Conservation (phyloP, 495 filamentous ascomycete species). For the Penicillium nucicola region DNA sequence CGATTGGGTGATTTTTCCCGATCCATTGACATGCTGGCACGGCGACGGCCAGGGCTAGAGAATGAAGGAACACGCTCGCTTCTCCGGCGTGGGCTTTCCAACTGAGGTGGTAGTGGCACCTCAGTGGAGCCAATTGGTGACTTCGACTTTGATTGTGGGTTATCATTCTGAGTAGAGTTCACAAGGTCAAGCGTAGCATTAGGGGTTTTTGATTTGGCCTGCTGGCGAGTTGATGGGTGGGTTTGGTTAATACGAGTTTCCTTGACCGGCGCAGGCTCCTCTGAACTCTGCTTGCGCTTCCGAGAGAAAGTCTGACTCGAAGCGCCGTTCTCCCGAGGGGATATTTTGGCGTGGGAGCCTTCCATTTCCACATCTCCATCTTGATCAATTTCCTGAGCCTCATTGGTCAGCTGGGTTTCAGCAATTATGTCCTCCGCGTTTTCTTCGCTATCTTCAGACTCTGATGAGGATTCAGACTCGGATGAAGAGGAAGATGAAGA, state of each 20-base stretch:
- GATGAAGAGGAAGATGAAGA: not conserved
- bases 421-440: not conserved
- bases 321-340: not conserved
- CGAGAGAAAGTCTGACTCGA: constrained; percentile 2
- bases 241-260: constrained; percentile 22
- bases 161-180: not conserved
- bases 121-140: not conserved
- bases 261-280: constrained; percentile 20
- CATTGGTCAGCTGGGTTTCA: not conserved
- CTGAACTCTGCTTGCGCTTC: constrained; percentile 28
- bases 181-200: not conserved
- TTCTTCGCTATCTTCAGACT: not conserved
- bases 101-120: not conserved
- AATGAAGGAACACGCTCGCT: constrained; percentile 18
- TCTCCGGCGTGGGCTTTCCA: constrained; percentile 7
- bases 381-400: not conserved
- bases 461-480: not conserved
- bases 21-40: constrained; percentile 12
- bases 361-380: constrained; percentile 1
- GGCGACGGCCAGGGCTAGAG: constrained; percentile 18
- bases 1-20: not conserved
- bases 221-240: not conserved
- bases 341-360: not conserved
- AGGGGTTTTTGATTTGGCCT: not conserved
- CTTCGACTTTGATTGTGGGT: not conserved